Percentiles rank a stretch among this genome's conserved stretches.
Conservation (phyloP, 148 eudicot genomes). For the Heliamphora exappendiculata region DNA sequence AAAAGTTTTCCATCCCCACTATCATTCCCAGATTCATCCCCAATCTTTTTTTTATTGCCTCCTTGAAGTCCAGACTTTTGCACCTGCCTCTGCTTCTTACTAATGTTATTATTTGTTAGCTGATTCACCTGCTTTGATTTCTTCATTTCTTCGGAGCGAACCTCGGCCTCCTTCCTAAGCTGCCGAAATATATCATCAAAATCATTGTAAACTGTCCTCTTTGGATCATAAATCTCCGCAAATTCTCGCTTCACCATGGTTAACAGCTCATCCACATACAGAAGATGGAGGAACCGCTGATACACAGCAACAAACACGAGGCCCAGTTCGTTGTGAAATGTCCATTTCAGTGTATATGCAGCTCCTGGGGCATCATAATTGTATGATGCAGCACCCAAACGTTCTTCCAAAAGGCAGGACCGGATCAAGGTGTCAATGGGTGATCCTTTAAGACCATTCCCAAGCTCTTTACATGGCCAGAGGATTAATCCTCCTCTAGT, state of each 20-base stretch:
- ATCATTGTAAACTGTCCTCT: slow-evolving; percentile 52
- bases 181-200: slow-evolving; percentile 78
- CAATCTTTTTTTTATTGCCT: slow-evolving; percentile 55
- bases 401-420: slow-evolving; percentile 91
- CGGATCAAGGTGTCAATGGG: slow-evolving; percentile 88
- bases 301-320: slow-evolving; percentile 96
- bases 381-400: slow-evolving; percentile 79
- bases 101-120: slow-evolving; percentile 22
- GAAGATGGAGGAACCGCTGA: slow-evolving; percentile 72
- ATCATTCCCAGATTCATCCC: slow-evolving; percentile 48
- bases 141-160: slow-evolving; percentile 84
- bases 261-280: slow-evolving; percentile 91
- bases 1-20: slow-evolving; percentile 41
- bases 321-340: slow-evolving; percentile 91
- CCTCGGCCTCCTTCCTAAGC: slow-evolving; percentile 89
- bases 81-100: slow-evolving; percentile 58
- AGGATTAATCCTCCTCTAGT: slow-evolving; percentile 98
- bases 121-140: slow-evolving; percentile 61
- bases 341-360: slow-evolving; percentile 87
- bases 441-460: slow-evolving; percentile 84
- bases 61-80: slow-evolving; percentile 52
- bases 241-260: slow-evolving; percentile 85
- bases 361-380: slow-evolving; percentile 80
- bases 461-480: slow-evolving; percentile 91
- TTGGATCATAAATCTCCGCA: slow-evolving; percentile 76